These are phyloP conservation scores for Trichomonascus vanleenenianus DNA, from an alignment of 805 yeast species.

Conservation along the genomic window DNA sequence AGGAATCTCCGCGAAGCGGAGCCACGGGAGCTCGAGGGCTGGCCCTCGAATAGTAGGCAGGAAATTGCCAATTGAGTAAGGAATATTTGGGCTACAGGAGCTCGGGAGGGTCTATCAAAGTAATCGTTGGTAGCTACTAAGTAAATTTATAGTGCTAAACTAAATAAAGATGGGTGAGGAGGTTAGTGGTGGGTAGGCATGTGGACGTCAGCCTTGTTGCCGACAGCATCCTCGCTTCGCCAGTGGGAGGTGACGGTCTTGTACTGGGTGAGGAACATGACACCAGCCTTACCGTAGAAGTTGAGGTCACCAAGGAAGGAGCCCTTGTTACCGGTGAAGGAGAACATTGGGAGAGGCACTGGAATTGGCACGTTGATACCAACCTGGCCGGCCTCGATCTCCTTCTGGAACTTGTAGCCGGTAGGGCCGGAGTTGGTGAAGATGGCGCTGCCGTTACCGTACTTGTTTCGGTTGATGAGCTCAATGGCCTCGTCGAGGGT, in stretches of 20 bases:
- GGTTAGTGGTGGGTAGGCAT: conserved; percentile 58
- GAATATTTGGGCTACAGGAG: background rate
- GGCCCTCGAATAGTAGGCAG: too few species aligned
- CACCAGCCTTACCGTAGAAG: conserved; percentile 72
- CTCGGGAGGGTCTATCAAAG: too few species aligned
- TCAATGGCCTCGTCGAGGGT: conserved; percentile 62
- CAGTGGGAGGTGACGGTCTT: conserved; percentile 67
- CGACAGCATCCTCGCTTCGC: conserved; percentile 45
- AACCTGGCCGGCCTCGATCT: conserved; percentile 67
- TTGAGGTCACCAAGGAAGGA: conserved; percentile 74
- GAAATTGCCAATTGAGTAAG: too few species aligned
- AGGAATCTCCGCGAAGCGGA: too few species aligned
- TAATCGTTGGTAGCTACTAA: too few species aligned
- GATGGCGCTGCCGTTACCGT: conserved; percentile 66
- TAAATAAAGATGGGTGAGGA: too few species aligned
- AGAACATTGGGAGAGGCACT: conserved; percentile 74
- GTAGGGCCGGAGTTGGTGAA: conserved; percentile 63
- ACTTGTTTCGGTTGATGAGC: conserved; percentile 51
- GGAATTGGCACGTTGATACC: conserved; percentile 77
- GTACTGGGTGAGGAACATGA: conserved; percentile 63
- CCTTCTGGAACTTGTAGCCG: conserved; percentile 63
- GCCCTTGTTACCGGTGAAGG: conserved; percentile 69
- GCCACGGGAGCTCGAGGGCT: too few species aligned
- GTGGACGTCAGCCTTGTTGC: conserved; percentile 47
- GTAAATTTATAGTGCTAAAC: too few species aligned